phyloP scores from a whole-genome alignment of 192 early-diverging fungal genomes.

The Rhizoclosmatium sp. region DNA sequence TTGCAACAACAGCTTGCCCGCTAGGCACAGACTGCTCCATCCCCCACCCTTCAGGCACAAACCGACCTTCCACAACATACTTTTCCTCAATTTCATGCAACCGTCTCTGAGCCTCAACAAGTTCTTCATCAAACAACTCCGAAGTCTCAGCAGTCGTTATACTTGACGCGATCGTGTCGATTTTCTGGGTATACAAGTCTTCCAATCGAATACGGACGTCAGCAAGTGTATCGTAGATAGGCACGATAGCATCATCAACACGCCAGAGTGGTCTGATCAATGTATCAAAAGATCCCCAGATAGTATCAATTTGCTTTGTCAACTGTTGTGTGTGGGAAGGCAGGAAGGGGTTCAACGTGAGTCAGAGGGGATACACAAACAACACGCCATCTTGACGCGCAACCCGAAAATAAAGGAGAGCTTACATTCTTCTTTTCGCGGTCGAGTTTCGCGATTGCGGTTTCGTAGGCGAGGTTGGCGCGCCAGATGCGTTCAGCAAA shows the following conservation, averaged over 20 bases:
- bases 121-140: constrained; percentile 3
- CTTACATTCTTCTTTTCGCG: constrained; percentile 23
- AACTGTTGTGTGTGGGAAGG: constrained; percentile 21
- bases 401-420: neutral
- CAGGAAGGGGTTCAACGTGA: neutral
- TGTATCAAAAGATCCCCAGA: constrained; percentile 46
- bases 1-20: constrained; percentile 43
- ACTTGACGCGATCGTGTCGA: constrained; percentile 10
- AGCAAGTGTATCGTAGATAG: constrained; percentile 45
- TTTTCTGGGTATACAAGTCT: constrained; percentile 16
- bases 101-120: constrained; percentile 32
- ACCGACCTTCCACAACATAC: constrained; percentile 41
- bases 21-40: constrained; percentile 21
- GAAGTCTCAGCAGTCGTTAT: neutral
- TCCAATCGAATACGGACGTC: constrained; percentile 40
- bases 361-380: neutral
- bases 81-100: constrained; percentile 41
- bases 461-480: constrained; percentile 30
- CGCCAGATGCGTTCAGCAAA: constrained; percentile 42
- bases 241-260: constrained; percentile 44
- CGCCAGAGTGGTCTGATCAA: constrained; percentile 45
- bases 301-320: constrained; percentile 37
- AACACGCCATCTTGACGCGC: neutral
- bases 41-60: constrained; percentile 38
- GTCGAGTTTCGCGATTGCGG: constrained; percentile 56